phyloP scores from a whole-genome alignment of 2,329 filamentous ascomycete species.

The Fusarium sp. region DNA sequence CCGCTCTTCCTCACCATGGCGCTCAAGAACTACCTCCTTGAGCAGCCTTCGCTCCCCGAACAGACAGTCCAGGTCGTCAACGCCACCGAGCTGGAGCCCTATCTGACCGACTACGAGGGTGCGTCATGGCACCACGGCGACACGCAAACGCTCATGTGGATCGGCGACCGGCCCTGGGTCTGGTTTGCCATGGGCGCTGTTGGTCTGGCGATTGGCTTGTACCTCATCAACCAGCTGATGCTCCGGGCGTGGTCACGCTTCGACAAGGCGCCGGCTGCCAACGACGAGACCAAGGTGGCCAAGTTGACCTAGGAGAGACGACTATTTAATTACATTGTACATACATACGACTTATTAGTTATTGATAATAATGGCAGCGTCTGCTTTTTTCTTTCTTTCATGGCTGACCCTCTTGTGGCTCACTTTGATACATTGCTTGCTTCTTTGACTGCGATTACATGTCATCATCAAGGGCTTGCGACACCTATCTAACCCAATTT shows the following conservation, averaged over 20 bases:
- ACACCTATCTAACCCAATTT: too few species aligned
- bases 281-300: constrained; percentile 32
- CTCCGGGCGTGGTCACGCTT: constrained; percentile 24
- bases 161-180: constrained; percentile 52
- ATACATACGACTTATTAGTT: constrained; percentile 16
- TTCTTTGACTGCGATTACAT: too few species aligned
- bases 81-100: constrained; percentile 40
- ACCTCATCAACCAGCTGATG: constrained; percentile 32
- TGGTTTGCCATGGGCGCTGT: constrained; percentile 48
- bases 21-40: constrained; percentile 77
- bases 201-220: constrained; percentile 35
- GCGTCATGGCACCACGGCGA: constrained; percentile 60
- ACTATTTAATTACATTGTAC: constrained; percentile 1
- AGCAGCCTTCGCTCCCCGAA: constrained; percentile 51
- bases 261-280: constrained; percentile 16
- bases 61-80: constrained; percentile 46
- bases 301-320: constrained; percentile 35
- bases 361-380: constrained; percentile 24
- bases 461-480: too few species aligned
- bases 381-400: constrained; percentile 4
- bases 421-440: too few species aligned
- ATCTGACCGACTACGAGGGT: constrained; percentile 53
- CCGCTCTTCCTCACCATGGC: constrained; percentile 80
- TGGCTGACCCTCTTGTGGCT: neutral
- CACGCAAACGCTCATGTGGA: constrained; percentile 60